phyloP scores from a whole-genome alignment of 2,329 filamentous ascomycete genomes.

The Dissoconium aciculare region DNA sequence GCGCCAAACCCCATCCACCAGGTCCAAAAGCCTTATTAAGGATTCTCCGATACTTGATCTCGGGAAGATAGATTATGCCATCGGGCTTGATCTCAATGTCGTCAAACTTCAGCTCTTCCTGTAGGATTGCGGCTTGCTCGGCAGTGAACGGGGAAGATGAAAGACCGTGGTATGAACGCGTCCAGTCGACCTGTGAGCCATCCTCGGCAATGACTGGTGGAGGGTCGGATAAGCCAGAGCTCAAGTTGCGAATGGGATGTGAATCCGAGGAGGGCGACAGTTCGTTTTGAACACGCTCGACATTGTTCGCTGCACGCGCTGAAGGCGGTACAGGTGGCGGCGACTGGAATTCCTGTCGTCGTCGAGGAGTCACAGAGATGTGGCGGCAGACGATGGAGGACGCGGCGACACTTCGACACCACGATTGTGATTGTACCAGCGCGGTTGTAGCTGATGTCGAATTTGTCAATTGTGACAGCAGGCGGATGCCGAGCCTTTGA shows the following conservation, averaged over 20 bases:
- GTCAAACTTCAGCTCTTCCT: slow-evolving; percentile 48
- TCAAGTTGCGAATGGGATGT: slow-evolving; percentile 28
- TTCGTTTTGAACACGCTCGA: slow-evolving; percentile 9
- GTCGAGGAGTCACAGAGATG: slow-evolving; percentile 14
- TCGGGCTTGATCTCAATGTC: slow-evolving; percentile 97
- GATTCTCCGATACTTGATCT: slow-evolving; percentile 93
- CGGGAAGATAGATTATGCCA: slow-evolving; percentile 86
- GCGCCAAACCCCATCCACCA: slow-evolving; percentile 88
- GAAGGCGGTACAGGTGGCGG: slow-evolving; percentile 7
- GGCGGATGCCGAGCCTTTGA: no score
- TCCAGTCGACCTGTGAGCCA: slow-evolving; percentile 57
- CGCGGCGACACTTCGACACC: no score
- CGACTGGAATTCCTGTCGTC: slow-evolving; percentile 10
- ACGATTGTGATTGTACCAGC: no score
- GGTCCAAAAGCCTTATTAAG: slow-evolving; percentile 85
- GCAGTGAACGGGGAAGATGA: slow-evolving; percentile 54
- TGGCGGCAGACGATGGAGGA: no score
- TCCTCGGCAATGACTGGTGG: slow-evolving; percentile 34
- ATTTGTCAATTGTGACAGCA: no score
- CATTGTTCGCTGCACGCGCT: slow-evolving; percentile 8
- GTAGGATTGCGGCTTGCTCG: slow-evolving; percentile 53
- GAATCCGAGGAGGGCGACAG: slow-evolving; percentile 14
- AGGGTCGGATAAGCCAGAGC: slow-evolving; percentile 37
- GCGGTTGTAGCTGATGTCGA: no score
- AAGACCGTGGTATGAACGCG: slow-evolving; percentile 67